A percentile compares a stretch with the other conserved stretches of the same genome.
Conservation (phyloP, 148 eudicot genomes). For the Gaultheria prostrata region DNA sequence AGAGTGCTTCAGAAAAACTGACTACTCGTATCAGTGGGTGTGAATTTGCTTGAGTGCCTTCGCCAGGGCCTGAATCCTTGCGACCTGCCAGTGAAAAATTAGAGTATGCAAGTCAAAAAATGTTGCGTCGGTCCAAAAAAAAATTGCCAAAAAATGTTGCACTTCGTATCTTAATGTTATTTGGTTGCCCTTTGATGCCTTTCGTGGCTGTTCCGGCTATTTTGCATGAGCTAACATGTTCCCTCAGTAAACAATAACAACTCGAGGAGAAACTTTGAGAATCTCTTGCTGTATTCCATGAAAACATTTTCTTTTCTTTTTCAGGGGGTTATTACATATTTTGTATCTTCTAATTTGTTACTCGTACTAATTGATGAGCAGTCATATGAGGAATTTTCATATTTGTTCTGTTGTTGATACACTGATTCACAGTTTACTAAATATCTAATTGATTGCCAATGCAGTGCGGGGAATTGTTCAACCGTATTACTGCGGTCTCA, state of each 20-base stretch:
- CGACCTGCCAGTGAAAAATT: background rate
- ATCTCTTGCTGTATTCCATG: background rate
- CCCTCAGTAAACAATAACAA: background rate
- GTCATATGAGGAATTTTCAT: background rate
- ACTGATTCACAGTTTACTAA: background rate
- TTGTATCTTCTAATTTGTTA: background rate
- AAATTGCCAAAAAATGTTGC: background rate
- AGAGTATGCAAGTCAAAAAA: background rate
- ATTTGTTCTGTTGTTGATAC: background rate
- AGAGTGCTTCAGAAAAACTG: background rate
- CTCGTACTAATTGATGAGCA: too few species aligned
- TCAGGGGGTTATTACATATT: background rate
- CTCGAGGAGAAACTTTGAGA: background rate
- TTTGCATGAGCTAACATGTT: constrained; percentile 8
- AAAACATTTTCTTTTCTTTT: background rate
- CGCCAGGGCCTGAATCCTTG: background rate
- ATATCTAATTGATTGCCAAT: background rate
- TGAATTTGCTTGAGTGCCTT: background rate
- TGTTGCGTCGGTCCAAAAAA: too few species aligned
- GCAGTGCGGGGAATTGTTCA: background rate
- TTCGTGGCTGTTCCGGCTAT: background rate
- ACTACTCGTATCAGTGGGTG: too few species aligned
- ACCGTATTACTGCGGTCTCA: background rate
- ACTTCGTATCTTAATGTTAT: background rate
- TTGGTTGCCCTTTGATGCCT: background rate